Base-by-base conservation (phyloP, 768 basidiomycete species). In the Rickenella mellea region DNA sequence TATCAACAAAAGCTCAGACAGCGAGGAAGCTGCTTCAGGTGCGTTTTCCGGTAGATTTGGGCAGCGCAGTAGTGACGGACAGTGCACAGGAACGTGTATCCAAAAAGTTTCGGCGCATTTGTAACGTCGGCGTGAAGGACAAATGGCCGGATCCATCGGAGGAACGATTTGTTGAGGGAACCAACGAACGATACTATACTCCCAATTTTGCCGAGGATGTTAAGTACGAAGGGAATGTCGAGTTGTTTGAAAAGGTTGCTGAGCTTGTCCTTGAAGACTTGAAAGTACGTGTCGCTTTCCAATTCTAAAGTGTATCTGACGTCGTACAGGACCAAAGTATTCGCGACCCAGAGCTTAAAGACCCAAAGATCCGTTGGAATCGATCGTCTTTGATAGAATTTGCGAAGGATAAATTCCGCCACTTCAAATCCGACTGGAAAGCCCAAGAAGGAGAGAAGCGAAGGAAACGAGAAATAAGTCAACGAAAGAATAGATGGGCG, bases 381-480 rank as follows among this genome's bases (percentile, higher is more conserved):
- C 7, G 36, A 27, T 21, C 44, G 20, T 43, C 45, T 6, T 14
- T 46, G 17, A 24, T 31, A 19, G 11, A 37, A 8, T 37, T 44
- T 22, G 42, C 43, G 10, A 46, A 46, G 27, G 21, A 22, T 10
- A 5, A 11, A 6, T 46, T 46, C 43, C 45, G 45, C 6, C 21
- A 19, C 15, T 46, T 46, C 42, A 46, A 46, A 33, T 12, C 17
- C 6, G 30, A 35, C 5, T 33, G 27, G 25, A 20, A n/a, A 6
- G 21, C 17, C 6, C 43, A 46, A 5, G 21, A 45, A 24, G 43
- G 4, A 10, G 42, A 5, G 24, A 46, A 45, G 19, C 42, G 12
- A 20, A 15, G 11, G 20, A 7, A 25, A 29, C n/a, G 33, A 14
- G 20, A 14, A 5, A 19, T 36, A 15, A 10, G 38, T 27, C 26